These are phyloP conservation scores for Podila epicladia DNA, from an alignment of 192 early-diverging fungal genomes.

Conservation along the genomic window DNA sequence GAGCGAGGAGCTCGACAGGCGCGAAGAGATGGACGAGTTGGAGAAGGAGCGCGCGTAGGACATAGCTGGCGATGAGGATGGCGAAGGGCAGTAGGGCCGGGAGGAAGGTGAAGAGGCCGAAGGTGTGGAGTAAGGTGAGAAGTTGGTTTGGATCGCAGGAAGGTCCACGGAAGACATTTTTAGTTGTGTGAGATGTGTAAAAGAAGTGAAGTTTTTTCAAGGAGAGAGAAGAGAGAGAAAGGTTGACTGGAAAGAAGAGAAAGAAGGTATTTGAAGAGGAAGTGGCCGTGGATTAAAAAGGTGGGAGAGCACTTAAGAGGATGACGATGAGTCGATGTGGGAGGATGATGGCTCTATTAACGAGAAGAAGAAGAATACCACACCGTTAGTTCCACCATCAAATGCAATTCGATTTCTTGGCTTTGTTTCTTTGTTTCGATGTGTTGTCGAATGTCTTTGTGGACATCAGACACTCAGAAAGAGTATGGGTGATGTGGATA, in stretches of 20 bases:
- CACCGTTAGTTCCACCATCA: too few relatives aligned
- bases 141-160: conserved; percentile 36
- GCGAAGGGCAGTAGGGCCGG: conserved; percentile 22
- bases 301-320: not conserved
- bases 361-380: not conserved
- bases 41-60: conserved; percentile 28
- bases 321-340: too few relatives aligned
- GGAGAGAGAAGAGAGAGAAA: not conserved
- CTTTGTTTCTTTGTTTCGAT: too few relatives aligned
- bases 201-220: not conserved
- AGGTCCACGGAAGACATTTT: conserved; percentile 11
- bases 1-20: conserved; percentile 38
- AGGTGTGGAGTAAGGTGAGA: conserved; percentile 11
- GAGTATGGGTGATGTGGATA: too few relatives aligned
- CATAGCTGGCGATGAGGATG: conserved; percentile 22
- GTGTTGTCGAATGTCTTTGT: too few relatives aligned
- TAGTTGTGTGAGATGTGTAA: not conserved
- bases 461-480: too few relatives aligned
- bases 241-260: not conserved
- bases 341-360: not conserved
- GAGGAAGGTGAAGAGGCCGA: conserved; percentile 7
- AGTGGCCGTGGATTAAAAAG: too few relatives aligned
- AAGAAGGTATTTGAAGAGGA: not conserved
- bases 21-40: conserved; percentile 33
- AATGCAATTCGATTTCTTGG: too few relatives aligned